Percentiles rank a stretch among this genome's conserved stretches.
Evolutionary conservation across 192 early-diverging fungal species (phyloP).

Genomic region (Rhizophagus clarus): DNA sequence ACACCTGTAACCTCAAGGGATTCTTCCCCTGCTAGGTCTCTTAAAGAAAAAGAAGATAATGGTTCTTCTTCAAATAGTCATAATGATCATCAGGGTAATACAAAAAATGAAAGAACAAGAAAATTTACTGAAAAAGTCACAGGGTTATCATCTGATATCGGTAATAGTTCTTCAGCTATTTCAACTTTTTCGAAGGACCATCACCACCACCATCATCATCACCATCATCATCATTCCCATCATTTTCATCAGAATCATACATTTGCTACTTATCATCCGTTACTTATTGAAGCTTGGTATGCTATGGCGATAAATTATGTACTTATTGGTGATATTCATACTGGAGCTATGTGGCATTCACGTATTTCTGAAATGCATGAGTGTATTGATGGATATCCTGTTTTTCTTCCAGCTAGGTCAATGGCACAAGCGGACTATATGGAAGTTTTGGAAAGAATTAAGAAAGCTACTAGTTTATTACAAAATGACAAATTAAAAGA

Average conservation of each 20-base stretch:
- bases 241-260: conserved; percentile 16
- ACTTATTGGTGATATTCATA: conserved; percentile 18
- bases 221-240: conserved; percentile 24
- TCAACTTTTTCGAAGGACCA: background rate
- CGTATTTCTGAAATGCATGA: conserved; percentile 27
- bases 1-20: conserved; percentile 9
- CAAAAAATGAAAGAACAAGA: background rate
- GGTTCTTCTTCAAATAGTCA: background rate
- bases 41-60: conserved; percentile 12
- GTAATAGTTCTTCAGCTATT: background rate
- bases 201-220: conserved; percentile 7
- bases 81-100: background rate
- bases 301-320: conserved; percentile 27
- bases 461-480: conserved; percentile 24
- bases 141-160: background rate
- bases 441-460: conserved; percentile 30
- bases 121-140: background rate
- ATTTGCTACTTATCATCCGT: conserved; percentile 26
- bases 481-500: conserved; percentile 30
- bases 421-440: conserved; percentile 34
- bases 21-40: conserved; percentile 12
- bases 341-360: conserved; percentile 18
- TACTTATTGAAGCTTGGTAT: conserved; percentile 29
- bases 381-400: conserved; percentile 30
- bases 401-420: conserved; percentile 32